Evolutionary conservation across 202 grass and related monocot species (phyloP).

Genomic region (Elaeis oleifera): DNA sequence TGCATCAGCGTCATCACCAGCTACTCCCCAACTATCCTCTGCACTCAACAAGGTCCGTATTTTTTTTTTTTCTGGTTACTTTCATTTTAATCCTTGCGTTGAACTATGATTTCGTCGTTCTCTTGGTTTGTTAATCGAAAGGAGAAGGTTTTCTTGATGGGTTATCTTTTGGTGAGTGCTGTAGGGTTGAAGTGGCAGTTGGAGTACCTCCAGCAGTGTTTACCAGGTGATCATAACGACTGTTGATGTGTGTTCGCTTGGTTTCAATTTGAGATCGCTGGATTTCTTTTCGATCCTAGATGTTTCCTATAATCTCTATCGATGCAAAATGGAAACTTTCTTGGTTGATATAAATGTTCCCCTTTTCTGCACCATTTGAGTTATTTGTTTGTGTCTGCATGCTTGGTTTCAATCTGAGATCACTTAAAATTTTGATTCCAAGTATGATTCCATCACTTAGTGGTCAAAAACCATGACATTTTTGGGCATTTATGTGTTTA

Average conservation of each 20-base stretch:
- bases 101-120: constrained; percentile 1
- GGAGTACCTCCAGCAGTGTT: constrained; percentile 87
- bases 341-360: too few relatives aligned
- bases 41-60: constrained; percentile 91
- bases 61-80: not conserved
- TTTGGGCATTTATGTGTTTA: too few relatives aligned
- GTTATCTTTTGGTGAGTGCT: constrained; percentile 18
- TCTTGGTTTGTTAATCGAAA: constrained; percentile 12
- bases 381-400: too few relatives aligned
- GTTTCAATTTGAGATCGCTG: not conserved
- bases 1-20: constrained; percentile 92
- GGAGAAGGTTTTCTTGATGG: constrained; percentile 1
- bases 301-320: too few relatives aligned
- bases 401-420: too few relatives aligned
- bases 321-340: too few relatives aligned
- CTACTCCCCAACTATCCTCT: constrained; percentile 84
- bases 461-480: too few relatives aligned
- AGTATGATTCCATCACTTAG: too few relatives aligned
- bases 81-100: not conserved
- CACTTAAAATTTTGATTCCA: too few relatives aligned
- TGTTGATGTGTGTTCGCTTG: not conserved
- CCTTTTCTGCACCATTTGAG: too few relatives aligned
- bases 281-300: not conserved
- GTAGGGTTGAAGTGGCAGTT: constrained; percentile 88
- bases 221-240: constrained; percentile 43